Evolutionary conservation across 2,329 filamentous ascomycete species (phyloP), one percentile per base, ranked within the genome.

Genomic region (Metarhizium sp.): DNA sequence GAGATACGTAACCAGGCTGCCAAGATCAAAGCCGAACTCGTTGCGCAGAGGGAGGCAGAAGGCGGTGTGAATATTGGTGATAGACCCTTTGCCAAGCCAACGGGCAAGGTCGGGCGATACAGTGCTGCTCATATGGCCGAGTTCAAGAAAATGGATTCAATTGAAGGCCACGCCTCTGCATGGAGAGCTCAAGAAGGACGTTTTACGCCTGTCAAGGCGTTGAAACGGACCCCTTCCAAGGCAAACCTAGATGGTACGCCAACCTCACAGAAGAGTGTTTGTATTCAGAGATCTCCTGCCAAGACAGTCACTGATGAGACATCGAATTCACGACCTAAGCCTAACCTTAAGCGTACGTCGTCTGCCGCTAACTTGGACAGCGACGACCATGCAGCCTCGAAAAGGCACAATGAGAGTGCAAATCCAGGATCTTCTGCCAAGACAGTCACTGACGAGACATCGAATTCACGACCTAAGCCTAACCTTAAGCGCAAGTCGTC

Each of bases 131-230:
- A 97, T 68, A 87, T 89, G 81, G 84, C 86, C 51, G 82, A 92
- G 65, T 96, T 97, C 74, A 90, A 90, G 73, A 97, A 95, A 77
- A 96, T 97, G 92, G 91, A 96, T 68, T 96, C 92, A 2, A 96
- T 97, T 66, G 89, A 84, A 47, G 86, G 86, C 59, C 92, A 96
- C 67, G 79, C 90, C 8, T 95, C 92, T 11, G 82, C 86, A 16
- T 94, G 86, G 74, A 80, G 89, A 59, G 79, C 79, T 25, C 77
- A 81, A 57, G 71, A 77, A 4, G 77, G 70, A 40, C 77, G 78
- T 8, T 70, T 75, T 60, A 78, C 80, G n/a, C 80, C 82, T 10
- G 67, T 73, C 53, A 64, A 64, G 55, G 64, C 69, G 32, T 60
- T 72, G 49, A 76, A 73, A 60, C 66, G 67, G 49, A 65, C 75